Evolutionary conservation across 1,139 yeast species (phyloP).

Genomic region (Martiniozyma asiatica): DNA sequence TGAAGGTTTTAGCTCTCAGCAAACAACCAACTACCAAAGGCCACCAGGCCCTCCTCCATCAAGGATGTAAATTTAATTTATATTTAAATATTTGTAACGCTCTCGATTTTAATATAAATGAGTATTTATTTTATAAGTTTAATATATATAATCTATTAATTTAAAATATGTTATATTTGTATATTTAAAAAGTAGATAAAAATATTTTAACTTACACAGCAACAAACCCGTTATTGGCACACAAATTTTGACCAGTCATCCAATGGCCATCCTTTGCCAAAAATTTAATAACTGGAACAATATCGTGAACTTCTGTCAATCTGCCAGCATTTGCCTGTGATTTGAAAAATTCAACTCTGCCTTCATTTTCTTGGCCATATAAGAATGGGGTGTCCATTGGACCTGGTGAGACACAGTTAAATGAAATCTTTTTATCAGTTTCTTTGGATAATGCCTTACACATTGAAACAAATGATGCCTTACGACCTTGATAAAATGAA

Average conservation of each 20-base stretch:
- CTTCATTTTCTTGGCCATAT: conserved; percentile 45
- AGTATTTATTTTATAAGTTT: no score
- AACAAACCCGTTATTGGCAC: conserved; percentile 55
- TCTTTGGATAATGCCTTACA: conserved; percentile 49
- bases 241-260: conserved; percentile 62
- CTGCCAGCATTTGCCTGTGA: conserved; percentile 34
- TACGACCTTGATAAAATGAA: conserved; percentile 47
- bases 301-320: conserved; percentile 47
- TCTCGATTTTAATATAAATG: no score
- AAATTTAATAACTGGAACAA: conserved; percentile 51
- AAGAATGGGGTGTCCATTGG: conserved; percentile 66
- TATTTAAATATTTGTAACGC: no score
- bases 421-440: conserved; percentile 32
- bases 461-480: conserved; percentile 51
- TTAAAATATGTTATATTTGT: no score
- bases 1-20: no score
- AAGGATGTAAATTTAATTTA: no score
- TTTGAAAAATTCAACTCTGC: conserved; percentile 43
- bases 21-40: no score
- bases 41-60: no score
- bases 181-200: no score
- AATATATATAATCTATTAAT: no score
- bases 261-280: conserved; percentile 56
- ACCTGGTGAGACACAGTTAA: conserved; percentile 55
- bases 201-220: no score